These are phyloP conservation scores for Yarrowia bubula DNA, from an alignment of 805 yeast genomes.

Conservation along the genomic window DNA sequence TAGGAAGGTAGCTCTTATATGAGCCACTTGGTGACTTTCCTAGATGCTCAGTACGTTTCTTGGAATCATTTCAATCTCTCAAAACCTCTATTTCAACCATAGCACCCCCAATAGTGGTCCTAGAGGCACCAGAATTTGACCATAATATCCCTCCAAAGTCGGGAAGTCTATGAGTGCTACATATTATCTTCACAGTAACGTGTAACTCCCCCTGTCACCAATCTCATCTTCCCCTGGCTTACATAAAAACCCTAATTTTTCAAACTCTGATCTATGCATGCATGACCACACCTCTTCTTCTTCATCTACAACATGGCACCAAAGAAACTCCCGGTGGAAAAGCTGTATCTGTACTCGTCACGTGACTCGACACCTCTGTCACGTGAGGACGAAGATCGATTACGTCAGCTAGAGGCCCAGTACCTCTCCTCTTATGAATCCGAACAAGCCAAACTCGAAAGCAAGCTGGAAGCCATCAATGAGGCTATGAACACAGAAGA, in stretches of 20 bases:
- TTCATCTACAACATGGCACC: not conserved
- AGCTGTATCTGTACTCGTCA: conserved; percentile 12
- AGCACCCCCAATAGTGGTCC: no score
- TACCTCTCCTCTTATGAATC: not conserved
- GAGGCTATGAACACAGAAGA: not conserved
- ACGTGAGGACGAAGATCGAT: conserved; percentile 7
- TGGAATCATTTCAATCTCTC: no score
- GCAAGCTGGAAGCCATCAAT: not conserved
- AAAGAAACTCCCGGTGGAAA: not conserved
- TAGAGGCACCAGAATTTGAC: no score
- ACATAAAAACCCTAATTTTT: not conserved
- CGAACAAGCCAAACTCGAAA: not conserved
- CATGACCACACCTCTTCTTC: not conserved
- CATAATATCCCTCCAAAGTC: no score
- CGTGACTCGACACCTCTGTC: not conserved
- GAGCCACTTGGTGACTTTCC: no score
- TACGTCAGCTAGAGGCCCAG: conserved; percentile 2
- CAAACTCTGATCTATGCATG: not conserved
- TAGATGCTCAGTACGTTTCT: no score
- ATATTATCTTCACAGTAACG: no score
- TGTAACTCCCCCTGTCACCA: not conserved
- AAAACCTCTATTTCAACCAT: no score
- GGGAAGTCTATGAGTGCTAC: no score
- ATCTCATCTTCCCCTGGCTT: not conserved
- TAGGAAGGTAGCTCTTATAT: no score